A percentile compares a stretch with the other conserved stretches of the same genome.
These are phyloP conservation scores for Sambucus nigra DNA, from an alignment of 129 eudicot species.

Conservation along the genomic window DNA sequence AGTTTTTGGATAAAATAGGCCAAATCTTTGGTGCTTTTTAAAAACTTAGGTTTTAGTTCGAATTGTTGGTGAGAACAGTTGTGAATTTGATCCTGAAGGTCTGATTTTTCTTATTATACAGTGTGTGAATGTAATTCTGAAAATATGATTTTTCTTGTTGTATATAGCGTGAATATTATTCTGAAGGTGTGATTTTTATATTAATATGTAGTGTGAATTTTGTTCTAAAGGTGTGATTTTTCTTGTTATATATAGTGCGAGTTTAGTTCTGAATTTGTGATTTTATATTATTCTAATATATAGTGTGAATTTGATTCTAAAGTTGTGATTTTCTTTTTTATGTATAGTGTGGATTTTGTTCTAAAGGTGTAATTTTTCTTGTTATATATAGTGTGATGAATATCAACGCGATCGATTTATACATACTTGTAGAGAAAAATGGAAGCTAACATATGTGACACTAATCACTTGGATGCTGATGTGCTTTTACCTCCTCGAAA, in stretches of 20 bases:
- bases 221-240: no score
- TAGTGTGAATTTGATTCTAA: neutral
- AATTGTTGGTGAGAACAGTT: no score
- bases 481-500: constrained; percentile 89
- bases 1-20: constrained; percentile 5
- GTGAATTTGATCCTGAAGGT: no score
- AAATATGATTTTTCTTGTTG: no score
- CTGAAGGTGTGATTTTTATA: no score
- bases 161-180: no score
- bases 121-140: no score
- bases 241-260: no score
- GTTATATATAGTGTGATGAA: constrained; percentile 21
- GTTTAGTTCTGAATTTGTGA: no score
- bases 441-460: constrained; percentile 49
- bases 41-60: no score
- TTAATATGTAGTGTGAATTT: no score
- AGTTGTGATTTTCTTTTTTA: constrained; percentile 9
- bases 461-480: constrained; percentile 59
- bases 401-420: constrained; percentile 18
- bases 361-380: constrained; percentile 18
- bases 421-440: constrained; percentile 40
- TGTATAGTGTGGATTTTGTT: neutral
- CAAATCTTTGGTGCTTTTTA: constrained; percentile 19
- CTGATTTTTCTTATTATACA: no score
- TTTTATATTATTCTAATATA: constrained; percentile 12